Conservation (phyloP, 2,329 filamentous ascomycete species). For the Aschersonia sp. region DNA sequence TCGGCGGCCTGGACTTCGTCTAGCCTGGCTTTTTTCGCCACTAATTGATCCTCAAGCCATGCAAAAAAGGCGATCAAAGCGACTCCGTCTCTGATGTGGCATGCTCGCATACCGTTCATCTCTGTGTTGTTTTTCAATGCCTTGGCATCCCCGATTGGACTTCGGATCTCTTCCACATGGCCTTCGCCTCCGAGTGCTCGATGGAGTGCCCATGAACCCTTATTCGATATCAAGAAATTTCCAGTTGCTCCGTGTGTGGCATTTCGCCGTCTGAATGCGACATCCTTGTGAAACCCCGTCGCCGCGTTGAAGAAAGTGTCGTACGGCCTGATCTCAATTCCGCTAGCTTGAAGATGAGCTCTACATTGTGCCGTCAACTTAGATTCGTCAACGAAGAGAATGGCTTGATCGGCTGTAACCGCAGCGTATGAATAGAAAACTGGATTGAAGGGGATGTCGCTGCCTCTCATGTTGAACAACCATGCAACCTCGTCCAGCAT, state of each 20-base stretch:
- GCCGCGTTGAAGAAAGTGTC: conserved; percentile 66
- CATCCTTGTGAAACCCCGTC: conserved; percentile 34
- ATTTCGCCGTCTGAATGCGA: conserved; percentile 24
- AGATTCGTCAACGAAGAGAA: conserved; percentile 68
- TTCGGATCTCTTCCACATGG: conserved; percentile 73
- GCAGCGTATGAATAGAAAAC: conserved; percentile 97
- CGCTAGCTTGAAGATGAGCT: conserved; percentile 52
- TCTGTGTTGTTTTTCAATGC: conserved; percentile 88
- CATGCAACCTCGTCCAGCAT: conserved; percentile 96
- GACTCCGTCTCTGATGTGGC: conserved; percentile 85
- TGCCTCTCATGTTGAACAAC: conserved; percentile 95
- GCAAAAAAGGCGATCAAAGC: conserved; percentile 88
- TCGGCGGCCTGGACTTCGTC: conserved; percentile 90
- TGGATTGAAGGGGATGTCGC: conserved; percentile 92
- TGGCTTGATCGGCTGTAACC: conserved; percentile 62
- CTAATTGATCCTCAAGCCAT: conserved; percentile 84
- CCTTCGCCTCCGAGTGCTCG: conserved; percentile 74
- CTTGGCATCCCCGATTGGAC: conserved; percentile 81
- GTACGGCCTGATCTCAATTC: conserved; percentile 70
- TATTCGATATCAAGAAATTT: conserved; percentile 79
- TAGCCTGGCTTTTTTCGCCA: conserved; percentile 55
- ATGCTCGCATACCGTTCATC: conserved; percentile 82
- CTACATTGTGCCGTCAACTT: conserved; percentile 60
- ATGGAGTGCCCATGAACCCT: conserved; percentile 85
- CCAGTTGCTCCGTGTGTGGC: conserved; percentile 18